These are phyloP conservation scores for Penicillium sp. DNA, from an alignment of 2,329 filamentous ascomycete species.

Conservation along the genomic window DNA sequence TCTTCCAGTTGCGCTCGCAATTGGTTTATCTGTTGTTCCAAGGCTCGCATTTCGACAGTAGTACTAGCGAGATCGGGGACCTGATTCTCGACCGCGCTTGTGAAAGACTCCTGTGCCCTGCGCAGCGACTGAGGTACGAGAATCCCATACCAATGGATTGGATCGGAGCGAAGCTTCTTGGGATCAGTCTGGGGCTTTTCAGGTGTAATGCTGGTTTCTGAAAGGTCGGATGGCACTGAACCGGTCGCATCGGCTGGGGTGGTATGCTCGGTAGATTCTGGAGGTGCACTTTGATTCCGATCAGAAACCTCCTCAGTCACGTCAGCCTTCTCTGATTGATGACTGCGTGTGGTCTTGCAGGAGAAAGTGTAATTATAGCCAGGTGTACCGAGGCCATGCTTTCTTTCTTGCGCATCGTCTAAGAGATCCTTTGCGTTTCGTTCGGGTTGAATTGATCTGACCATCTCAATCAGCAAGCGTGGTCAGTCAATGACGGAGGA, in stretches of 20 bases:
- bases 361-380: conserved; percentile 8
- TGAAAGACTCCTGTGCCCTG: conserved; percentile 44
- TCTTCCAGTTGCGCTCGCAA: conserved; percentile 27
- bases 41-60: conserved; percentile 38
- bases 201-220: conserved; percentile 1
- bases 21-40: conserved; percentile 40
- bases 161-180: conserved; percentile 36
- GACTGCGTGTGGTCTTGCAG: neutral
- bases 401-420: neutral
- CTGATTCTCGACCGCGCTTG: conserved; percentile 34
- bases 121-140: conserved; percentile 46
- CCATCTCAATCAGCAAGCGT: conserved; percentile 2
- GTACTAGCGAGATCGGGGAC: conserved; percentile 40
- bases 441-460: conserved; percentile 16
- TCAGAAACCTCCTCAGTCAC: neutral
- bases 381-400: neutral
- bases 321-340: neutral
- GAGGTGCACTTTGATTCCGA: neutral
- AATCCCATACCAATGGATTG: conserved; percentile 50
- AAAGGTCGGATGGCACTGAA: conserved; percentile 4
- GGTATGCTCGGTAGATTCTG: neutral
- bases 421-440: neutral
- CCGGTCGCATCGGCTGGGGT: neutral
- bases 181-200: conserved; percentile 1
- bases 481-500: neutral